These are phyloP conservation scores for Annona squamosa DNA, from an alignment of 164 flowering plant genomes.

Conservation along the genomic window DNA sequence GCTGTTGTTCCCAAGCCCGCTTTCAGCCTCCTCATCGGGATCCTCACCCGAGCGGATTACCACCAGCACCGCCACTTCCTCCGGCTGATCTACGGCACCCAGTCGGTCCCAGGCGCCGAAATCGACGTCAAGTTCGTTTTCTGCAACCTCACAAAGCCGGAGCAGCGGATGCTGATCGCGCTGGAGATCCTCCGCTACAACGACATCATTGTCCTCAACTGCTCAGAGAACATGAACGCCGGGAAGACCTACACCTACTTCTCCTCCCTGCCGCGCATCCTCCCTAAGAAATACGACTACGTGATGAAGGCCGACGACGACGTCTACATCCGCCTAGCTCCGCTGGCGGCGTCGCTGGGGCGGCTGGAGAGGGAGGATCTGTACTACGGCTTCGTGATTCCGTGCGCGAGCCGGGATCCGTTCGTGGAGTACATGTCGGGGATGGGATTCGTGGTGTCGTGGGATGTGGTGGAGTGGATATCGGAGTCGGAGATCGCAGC, in stretches of 20 bases:
- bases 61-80: slow-evolving; percentile 60
- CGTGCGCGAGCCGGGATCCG: slow-evolving; percentile 49
- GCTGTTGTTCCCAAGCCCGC: not conserved
- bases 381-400: slow-evolving; percentile 60
- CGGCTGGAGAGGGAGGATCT: slow-evolving; percentile 38
- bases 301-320: slow-evolving; percentile 72
- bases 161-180: slow-evolving; percentile 36
- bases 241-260: slow-evolving; percentile 67
- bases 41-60: slow-evolving; percentile 42
- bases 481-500: slow-evolving; percentile 31
- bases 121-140: slow-evolving; percentile 47
- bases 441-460: slow-evolving; percentile 56
- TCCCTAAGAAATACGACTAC: slow-evolving; percentile 32
- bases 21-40: slow-evolving; percentile 50
- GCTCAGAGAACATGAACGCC: slow-evolving; percentile 58
- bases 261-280: slow-evolving; percentile 37
- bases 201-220: slow-evolving; percentile 56
- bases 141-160: slow-evolving; percentile 56
- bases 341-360: slow-evolving; percentile 26
- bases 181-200: slow-evolving; percentile 52
- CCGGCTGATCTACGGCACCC: slow-evolving; percentile 50
- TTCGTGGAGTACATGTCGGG: slow-evolving; percentile 61
- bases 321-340: slow-evolving; percentile 33
- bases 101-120: slow-evolving; percentile 35
- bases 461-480: slow-evolving; percentile 63